phyloP scores from a whole-genome alignment of 2,329 filamentous ascomycete genomes.

The Aotearoamyces nothofagi region DNA sequence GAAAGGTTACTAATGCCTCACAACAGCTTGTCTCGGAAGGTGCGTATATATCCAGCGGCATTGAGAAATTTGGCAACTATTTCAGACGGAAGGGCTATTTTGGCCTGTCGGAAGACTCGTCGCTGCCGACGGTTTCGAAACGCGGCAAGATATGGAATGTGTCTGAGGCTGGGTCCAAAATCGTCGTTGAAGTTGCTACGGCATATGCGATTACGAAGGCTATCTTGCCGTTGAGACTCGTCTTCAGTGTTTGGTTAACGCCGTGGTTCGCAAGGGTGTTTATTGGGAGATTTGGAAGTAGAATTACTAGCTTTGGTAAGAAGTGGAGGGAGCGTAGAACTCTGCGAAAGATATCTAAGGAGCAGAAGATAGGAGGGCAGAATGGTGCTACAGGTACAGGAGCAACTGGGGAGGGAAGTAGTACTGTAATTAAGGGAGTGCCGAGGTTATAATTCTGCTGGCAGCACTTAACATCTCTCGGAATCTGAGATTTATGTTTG shows the following conservation, averaged over 20 bases:
- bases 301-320: conserved; percentile 6
- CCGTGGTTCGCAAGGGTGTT: conserved; percentile 75
- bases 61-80: conserved; percentile 63
- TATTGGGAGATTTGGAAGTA: conserved; percentile 29
- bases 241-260: conserved; percentile 72
- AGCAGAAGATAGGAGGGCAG: too few species aligned
- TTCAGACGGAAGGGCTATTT: conserved; percentile 74
- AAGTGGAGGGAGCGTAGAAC: too few species aligned
- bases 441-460: background rate
- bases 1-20: background rate
- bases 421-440: conserved; percentile 8
- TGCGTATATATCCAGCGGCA: conserved; percentile 24
- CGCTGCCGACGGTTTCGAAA: conserved; percentile 18
- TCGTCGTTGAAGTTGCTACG: conserved; percentile 61
- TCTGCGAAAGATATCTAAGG: too few species aligned
- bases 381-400: conserved; percentile 1
- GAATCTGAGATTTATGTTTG: too few species aligned
- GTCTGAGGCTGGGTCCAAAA: conserved; percentile 22
- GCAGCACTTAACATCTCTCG: too few species aligned
- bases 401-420: conserved; percentile 1
- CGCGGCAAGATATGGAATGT: conserved; percentile 12
- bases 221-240: conserved; percentile 61
- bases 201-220: conserved; percentile 87
- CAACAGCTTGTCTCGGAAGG: conserved; percentile 1
- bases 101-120: conserved; percentile 28